These are phyloP conservation scores for Tolypocladium paradoxum DNA, from an alignment of 2,329 filamentous ascomycete genomes.

Conservation along the genomic window DNA sequence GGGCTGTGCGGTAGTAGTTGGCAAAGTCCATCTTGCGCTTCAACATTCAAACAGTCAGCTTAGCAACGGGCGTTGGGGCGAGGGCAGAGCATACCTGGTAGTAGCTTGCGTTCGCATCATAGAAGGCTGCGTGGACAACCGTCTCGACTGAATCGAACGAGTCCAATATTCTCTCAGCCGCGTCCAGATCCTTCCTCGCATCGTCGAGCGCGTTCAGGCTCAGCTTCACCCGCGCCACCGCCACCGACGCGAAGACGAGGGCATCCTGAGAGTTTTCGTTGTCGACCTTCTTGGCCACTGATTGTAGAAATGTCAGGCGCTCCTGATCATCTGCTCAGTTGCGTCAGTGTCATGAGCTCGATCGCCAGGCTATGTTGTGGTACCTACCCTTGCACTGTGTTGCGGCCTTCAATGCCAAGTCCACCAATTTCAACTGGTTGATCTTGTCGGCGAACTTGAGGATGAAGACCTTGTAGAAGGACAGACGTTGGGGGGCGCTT, in stretches of 20 bases:
- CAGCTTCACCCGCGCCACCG: slow-evolving; percentile 79
- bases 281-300: slow-evolving; percentile 79
- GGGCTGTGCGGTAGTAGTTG: slow-evolving; percentile 92
- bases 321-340: slow-evolving; percentile 65
- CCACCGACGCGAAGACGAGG: slow-evolving; percentile 85
- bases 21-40: slow-evolving; percentile 78
- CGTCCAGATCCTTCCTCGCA: slow-evolving; percentile 76
- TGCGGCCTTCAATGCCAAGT: slow-evolving; percentile 77
- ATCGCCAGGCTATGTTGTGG: background rate
- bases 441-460: slow-evolving; percentile 96
- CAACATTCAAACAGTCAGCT: background rate
- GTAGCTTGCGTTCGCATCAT: slow-evolving; percentile 89
- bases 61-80: too few species aligned
- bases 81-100: slow-evolving; percentile 52
- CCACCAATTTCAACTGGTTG: slow-evolving; percentile 95
- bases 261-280: slow-evolving; percentile 90
- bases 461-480: slow-evolving; percentile 90
- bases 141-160: slow-evolving; percentile 91
- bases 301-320: slow-evolving; percentile 72
- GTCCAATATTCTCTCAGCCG: slow-evolving; percentile 79
- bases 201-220: slow-evolving; percentile 69
- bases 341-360: background rate
- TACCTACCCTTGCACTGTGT: slow-evolving; percentile 65
- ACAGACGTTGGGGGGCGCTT: slow-evolving; percentile 74
- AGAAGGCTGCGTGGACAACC: slow-evolving; percentile 91